Evolutionary conservation across 1,284 basidiomycete genomes (phyloP), one percentile per base, ranked within the genome.

Genomic region (Cryptococcus sp.): DNA sequence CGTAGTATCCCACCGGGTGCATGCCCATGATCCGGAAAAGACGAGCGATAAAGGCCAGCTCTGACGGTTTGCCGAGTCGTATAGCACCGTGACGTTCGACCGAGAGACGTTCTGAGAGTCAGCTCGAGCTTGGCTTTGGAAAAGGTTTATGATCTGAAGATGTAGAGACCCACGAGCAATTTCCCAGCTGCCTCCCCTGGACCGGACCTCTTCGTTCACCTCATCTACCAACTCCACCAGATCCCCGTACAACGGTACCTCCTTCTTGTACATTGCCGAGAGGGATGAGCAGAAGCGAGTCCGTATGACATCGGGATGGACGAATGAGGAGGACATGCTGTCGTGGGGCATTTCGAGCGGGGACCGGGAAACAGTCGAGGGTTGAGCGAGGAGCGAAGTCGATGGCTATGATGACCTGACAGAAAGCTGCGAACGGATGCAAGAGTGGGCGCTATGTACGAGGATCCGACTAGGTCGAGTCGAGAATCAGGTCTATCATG

Each of bases 21-120:
- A 75, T 75, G 16, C 70, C 72, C 59, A 75, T 66, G 14, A 62
- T 51, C 1, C 45, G 45, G 47, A 75, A 76, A 18, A 75, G 61
- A 12, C 71, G 59, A 1, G 72, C 52, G n/a, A 76, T 65, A 33
- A 67, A 63, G 14, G 48, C 35, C 1, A 76, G 63, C 55, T 76
- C 74, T 11, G 60, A 45, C 0, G 63, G 54, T 18, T 66, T 74
- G 22, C 74, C 74, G 1, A 76, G 65, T 7, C 74, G 68, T 48
- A 76, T 74, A 0, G 74, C 74, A 9, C 74, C 74, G 52, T 76
- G 74, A 37, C 74, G 58, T 53, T 75, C 74, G 31, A 73, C 66
- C 22, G 59, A 60, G 25, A 76, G 59, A 7, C 74, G 60, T 31
- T 70, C 72, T 64, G 54, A 19, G 5, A 33, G 33, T 26, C n/a